Percentiles rank a stretch among this genome's conserved stretches.
These are phyloP conservation scores for Ustulina deusta DNA, from an alignment of 2,329 filamentous ascomycete genomes.

Conservation along the genomic window DNA sequence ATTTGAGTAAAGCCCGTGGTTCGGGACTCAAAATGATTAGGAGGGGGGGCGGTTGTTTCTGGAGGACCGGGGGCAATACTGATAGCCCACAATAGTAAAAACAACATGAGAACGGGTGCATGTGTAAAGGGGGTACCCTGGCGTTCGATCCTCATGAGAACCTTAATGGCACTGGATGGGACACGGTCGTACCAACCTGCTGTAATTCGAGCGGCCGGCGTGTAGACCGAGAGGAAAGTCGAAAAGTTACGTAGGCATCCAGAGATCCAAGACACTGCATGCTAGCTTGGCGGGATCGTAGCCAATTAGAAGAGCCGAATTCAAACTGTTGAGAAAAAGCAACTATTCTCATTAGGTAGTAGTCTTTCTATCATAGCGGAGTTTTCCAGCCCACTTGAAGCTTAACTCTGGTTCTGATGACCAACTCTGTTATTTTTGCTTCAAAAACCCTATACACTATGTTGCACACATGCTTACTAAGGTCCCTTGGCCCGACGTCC, in stretches of 20 bases:
- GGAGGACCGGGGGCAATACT: too few relatives aligned
- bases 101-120: neutral
- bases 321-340: constrained; percentile 23
- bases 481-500: neutral
- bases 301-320: constrained; percentile 35
- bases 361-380: neutral
- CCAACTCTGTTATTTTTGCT: neutral
- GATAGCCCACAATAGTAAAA: neutral
- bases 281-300: constrained; percentile 14
- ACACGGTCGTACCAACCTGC: neutral
- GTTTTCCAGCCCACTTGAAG: constrained; percentile 11
- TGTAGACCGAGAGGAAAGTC: constrained; percentile 8
- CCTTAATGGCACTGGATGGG: constrained; percentile 6
- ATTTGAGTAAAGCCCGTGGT: neutral
- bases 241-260: neutral
- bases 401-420: neutral
- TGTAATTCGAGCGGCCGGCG: neutral
- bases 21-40: too few relatives aligned
- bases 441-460: neutral
- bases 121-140: neutral
- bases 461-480: neutral
- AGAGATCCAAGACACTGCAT: constrained; percentile 14
- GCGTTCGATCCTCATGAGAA: constrained; percentile 1
- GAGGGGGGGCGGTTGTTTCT: too few relatives aligned
- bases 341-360: constrained; percentile 11